phyloP scores from a whole-genome alignment of 768 basidiomycete genomes.

The Daedaleopsis nitida region DNA sequence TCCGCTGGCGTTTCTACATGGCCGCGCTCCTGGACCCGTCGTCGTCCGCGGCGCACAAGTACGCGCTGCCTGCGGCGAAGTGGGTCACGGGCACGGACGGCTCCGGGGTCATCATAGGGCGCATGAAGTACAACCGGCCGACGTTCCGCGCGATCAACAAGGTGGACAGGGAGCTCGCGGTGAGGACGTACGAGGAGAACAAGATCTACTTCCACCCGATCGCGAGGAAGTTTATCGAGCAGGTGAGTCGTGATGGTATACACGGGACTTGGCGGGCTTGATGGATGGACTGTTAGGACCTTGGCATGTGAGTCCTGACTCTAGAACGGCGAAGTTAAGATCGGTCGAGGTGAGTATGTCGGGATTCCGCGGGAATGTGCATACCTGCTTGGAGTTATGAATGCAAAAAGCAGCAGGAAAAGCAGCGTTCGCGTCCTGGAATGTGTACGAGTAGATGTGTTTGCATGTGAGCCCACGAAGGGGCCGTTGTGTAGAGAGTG shows the following conservation, averaged over 20 bases:
- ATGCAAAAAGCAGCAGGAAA: too few species aligned
- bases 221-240: constrained; percentile 72
- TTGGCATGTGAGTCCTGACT: too few species aligned
- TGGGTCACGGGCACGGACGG: constrained; percentile 71
- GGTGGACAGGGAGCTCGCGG: constrained; percentile 56
- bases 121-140: constrained; percentile 86
- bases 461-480: too few species aligned
- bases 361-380: too few species aligned
- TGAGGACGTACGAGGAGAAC: constrained; percentile 46
- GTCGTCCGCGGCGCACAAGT: constrained; percentile 47
- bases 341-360: too few species aligned
- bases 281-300: too few species aligned
- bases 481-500: too few species aligned
- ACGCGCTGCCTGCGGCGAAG: constrained; percentile 53
- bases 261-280: too few species aligned
- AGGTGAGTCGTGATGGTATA: constrained; percentile 44
- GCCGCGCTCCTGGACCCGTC: constrained; percentile 59
- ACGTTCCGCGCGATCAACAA: constrained; percentile 57
- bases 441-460: too few species aligned
- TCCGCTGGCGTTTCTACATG: constrained; percentile 77
- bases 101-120: constrained; percentile 65
- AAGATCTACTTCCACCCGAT: constrained; percentile 74
- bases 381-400: too few species aligned
- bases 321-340: too few species aligned
- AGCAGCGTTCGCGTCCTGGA: too few species aligned